These are phyloP conservation scores for Tillandsia leiboldiana DNA, from an alignment of 176 grass and related monocot genomes.

Conservation along the genomic window DNA sequence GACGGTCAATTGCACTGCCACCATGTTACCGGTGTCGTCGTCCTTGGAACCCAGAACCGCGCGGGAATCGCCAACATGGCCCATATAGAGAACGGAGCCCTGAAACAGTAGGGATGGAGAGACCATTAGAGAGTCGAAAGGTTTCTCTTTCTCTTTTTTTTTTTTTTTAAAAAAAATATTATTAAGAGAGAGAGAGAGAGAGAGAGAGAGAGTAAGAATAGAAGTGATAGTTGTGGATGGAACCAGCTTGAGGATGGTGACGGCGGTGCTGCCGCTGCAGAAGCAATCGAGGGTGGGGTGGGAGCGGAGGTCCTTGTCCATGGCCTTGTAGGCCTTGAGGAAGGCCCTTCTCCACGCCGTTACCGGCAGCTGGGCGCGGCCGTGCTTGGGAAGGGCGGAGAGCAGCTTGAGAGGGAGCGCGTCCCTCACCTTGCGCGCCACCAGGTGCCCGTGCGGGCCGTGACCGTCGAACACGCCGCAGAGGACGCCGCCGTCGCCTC, in stretches of 20 bases:
- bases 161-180: not conserved
- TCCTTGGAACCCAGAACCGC: conserved; percentile 78
- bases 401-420: conserved; percentile 73
- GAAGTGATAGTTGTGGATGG: not conserved
- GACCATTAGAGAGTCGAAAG: not conserved
- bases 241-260: conserved; percentile 82
- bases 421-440: conserved; percentile 77
- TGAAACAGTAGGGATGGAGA: conserved; percentile 20
- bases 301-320: conserved; percentile 91
- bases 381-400: conserved; percentile 36
- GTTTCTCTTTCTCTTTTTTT: not conserved
- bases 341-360: conserved; percentile 77
- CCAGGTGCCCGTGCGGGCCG: conserved; percentile 79
- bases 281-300: conserved; percentile 68
- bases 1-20: conserved; percentile 72
- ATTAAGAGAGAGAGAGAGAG: conserved; percentile 7
- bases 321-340: conserved; percentile 61
- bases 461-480: conserved; percentile 98
- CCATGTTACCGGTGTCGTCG: conserved; percentile 28
- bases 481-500: conserved; percentile 52
- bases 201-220: conserved; percentile 1
- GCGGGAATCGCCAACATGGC: conserved; percentile 88
- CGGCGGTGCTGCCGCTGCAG: conserved; percentile 89
- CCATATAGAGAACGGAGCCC: conserved; percentile 77
- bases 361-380: conserved; percentile 14